Evolutionary conservation across 768 basidiomycete species (phyloP), one percentile per base, ranked within the genome.

Genomic region (Termitomyces sp.): DNA sequence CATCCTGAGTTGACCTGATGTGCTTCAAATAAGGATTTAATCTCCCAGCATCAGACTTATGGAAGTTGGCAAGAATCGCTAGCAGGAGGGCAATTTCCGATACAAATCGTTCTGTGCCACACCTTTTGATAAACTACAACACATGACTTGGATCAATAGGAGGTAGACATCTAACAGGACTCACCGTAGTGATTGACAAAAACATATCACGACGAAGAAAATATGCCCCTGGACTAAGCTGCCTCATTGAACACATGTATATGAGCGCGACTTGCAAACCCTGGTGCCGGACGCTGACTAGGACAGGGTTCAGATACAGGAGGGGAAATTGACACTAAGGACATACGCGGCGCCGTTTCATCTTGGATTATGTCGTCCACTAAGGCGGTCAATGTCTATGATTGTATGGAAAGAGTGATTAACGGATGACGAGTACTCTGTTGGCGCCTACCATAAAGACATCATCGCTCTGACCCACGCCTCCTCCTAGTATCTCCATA

Each of bases 141-240:
- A 46, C 45, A 15, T 37, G 35, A 19, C 45, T 24, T 19, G 3
- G n/a, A 21, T 52, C 32, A n/a, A 5, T 40, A 21, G 17, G 9
- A 53, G 35, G 21, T 17, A 26, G 1, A 14, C 11, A 1, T 26
- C 37, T 15, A 14, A 45, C 15, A 24, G 37, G 7, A 71, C 79
- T 44, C 51, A 81, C 85, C 19, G 71, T 68, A 19, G 71, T 67
- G 24, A 86, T 74, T 2, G 78, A 71, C 4, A 84, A 77, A 62
- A 82, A 86, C 19, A 87, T 69, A 64, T 88, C 81, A 41, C 72
- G 71, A 11, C 84, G 79, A 14, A 88, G 74, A 45, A 88, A 82
- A 62, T 87, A 88, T 8, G 87, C 87, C 10, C 85, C 86, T 0
- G 84, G 82, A 60, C 87, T 89, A 15, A 85, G 73, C 59, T 88